Base-by-base conservation (phyloP, 257 asterid genomes). In the Leonotis leonurus region DNA sequence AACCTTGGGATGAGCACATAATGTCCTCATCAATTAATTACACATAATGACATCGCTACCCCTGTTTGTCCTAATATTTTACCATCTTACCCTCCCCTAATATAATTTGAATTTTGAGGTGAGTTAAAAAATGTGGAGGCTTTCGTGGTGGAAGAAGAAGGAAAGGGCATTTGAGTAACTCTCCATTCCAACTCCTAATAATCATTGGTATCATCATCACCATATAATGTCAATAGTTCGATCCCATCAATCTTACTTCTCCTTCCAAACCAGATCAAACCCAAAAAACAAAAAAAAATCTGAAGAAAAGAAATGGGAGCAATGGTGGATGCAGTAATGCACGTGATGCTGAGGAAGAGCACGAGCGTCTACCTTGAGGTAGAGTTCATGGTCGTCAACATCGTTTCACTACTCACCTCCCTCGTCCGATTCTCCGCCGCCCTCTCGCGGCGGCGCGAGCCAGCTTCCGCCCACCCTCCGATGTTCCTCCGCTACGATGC, bases 311-410 rank as follows among this genome's bases (percentile, higher is more conserved):
- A 71, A 40, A 70, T 74, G 75, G 58, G 54, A 14, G 70, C 70
- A 69, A 71, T 57, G 1, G 14, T 70, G 0, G 40, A 29, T 39
- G 50, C 44, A 10, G 22, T 74, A 67, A 64, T 74, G 73, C 76
- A 74, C 64, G 73, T 74, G 35, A 26, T 74, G 67, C 13, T 74
- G 67, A 65, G 79, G 67, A 74, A 74, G 70, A 59, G 70, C 79
- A 41, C 46, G 25, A 43, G 56, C 39, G 8, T 74, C 44, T 74
- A 64, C 46, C 53, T 58, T 2, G 79, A 74, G 16, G 43, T 74
- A 37, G 70, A 60, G 12, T 74, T 74, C 39, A 37, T 74, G 67
- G 73, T 61, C 51, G 62, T 27, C 1, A 27, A 74, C 37, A 14
- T 69, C 11, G 43, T 13, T 9, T 60, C 75, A 0, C 9, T 70